Conservation (phyloP, 2,329 filamentous ascomycete species). For the Bipolaris zeicola region DNA sequence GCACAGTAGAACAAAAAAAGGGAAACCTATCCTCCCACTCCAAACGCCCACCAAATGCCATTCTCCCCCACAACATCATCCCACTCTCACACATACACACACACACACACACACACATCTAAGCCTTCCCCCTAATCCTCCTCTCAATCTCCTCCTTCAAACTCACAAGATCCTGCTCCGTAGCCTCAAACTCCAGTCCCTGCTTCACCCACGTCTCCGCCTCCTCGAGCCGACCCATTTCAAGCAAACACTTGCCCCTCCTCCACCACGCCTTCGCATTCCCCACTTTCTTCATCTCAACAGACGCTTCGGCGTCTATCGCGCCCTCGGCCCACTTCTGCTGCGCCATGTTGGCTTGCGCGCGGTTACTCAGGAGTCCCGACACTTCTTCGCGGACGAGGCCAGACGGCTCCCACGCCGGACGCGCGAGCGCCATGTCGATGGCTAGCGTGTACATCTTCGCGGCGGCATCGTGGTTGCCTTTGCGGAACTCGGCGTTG, state of each 20-base stretch:
- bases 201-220: slow-evolving; percentile 77
- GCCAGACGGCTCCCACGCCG: slow-evolving; percentile 84
- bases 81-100: too few species aligned
- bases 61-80: not conserved
- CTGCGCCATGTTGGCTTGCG: slow-evolving; percentile 85
- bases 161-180: slow-evolving; percentile 48
- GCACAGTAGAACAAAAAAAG: too few species aligned
- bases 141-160: slow-evolving; percentile 54
- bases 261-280: slow-evolving; percentile 97
- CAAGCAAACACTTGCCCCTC: slow-evolving; percentile 78
- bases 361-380: slow-evolving; percentile 81
- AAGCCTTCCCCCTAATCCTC: slow-evolving; percentile 38
- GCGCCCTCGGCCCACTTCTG: slow-evolving; percentile 83
- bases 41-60: slow-evolving; percentile 34
- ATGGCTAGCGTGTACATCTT: slow-evolving; percentile 84
- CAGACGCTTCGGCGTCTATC: slow-evolving; percentile 85
- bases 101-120: too few species aligned
- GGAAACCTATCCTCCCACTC: not conserved
- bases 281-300: slow-evolving; percentile 82
- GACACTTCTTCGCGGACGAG: slow-evolving; percentile 85
- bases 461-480: slow-evolving; percentile 73
- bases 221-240: slow-evolving; percentile 90
- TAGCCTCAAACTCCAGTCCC: slow-evolving; percentile 82
- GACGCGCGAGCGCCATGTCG: slow-evolving; percentile 82
- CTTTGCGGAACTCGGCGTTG: slow-evolving; percentile 81